Evolutionary conservation across 2,329 filamentous ascomycete genomes (phyloP).

Genomic region (Hypocreales sp.): DNA sequence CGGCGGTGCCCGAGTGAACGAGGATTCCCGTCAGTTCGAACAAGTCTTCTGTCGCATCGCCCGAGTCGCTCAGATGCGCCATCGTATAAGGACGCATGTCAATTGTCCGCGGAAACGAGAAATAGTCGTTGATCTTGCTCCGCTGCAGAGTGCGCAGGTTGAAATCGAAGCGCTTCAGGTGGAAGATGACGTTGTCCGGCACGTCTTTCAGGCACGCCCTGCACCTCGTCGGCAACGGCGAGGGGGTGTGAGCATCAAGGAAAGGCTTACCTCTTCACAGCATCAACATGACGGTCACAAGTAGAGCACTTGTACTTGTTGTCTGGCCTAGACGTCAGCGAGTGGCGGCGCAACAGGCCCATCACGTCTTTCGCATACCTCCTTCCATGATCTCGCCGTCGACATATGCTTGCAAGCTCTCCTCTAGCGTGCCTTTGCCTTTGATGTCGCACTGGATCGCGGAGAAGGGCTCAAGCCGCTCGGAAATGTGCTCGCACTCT

Average conservation of each 20-base stretch:
- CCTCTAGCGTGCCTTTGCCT: slow-evolving; percentile 67
- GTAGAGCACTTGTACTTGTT: slow-evolving; percentile 97
- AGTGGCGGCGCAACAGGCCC: too few species aligned
- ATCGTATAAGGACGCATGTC: slow-evolving; percentile 85
- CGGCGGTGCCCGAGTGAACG: slow-evolving; percentile 82
- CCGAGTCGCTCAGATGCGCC: slow-evolving; percentile 58
- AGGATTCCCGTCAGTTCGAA: slow-evolving; percentile 94
- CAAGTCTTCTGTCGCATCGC: slow-evolving; percentile 47
- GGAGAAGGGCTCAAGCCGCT: slow-evolving; percentile 78
- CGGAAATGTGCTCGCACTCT: slow-evolving; percentile 87
- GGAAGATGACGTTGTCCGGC: slow-evolving; percentile 88
- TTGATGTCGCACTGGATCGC: slow-evolving; percentile 95
- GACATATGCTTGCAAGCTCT: slow-evolving; percentile 89
- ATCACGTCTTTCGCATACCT: too few species aligned
- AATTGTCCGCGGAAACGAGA: slow-evolving; percentile 70
- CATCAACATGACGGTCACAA: slow-evolving; percentile 79
- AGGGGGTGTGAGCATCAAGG: too few species aligned
- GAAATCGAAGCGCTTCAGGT: slow-evolving; percentile 79
- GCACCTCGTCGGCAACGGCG: slow-evolving; percentile 6
- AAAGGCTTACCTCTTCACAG: slow-evolving; percentile 57
- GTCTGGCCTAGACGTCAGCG: slow-evolving; percentile 31
- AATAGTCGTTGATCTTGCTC: slow-evolving; percentile 91
- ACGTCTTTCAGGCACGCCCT: slow-evolving; percentile 84
- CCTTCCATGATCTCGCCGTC: slow-evolving; percentile 95
- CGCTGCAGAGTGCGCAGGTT: slow-evolving; percentile 62